Conservation (phyloP, 495 filamentous ascomycete species). For the Trichoderma reesei region DNA sequence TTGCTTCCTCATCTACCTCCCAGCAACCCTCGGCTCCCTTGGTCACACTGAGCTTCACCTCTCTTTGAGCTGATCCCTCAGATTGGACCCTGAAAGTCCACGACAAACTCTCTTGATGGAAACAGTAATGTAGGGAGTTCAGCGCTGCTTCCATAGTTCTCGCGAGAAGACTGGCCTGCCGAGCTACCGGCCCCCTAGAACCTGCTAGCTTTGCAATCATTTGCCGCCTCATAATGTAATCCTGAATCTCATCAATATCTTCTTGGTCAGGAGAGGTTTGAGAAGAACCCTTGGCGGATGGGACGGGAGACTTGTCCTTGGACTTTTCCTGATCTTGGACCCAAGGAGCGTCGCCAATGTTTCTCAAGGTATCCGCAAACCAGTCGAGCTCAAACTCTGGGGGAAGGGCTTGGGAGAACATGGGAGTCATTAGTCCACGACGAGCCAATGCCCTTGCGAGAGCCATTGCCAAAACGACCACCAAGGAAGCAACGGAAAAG, state of each 20-base stretch:
- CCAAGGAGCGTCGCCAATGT: neutral
- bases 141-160: constrained; percentile 13
- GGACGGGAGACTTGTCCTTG: too few species aligned
- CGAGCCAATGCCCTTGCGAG: constrained; percentile 36
- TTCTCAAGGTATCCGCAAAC: constrained; percentile 23
- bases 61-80: neutral
- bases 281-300: too few species aligned
- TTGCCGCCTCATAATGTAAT: constrained; percentile 7
- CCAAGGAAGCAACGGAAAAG: constrained; percentile 37
- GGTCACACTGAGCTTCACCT: neutral
- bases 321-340: neutral
- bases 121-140: constrained; percentile 3
- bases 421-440: constrained; percentile 28
- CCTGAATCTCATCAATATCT: neutral
- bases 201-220: constrained; percentile 11
- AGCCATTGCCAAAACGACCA: constrained; percentile 38
- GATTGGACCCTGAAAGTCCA: neutral
- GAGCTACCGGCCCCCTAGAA: constrained; percentile 8
- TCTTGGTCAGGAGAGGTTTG: too few species aligned
- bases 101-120: neutral
- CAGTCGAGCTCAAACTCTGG: constrained; percentile 36
- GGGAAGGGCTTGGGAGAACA: constrained; percentile 24
- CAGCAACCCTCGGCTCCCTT: constrained; percentile 1
- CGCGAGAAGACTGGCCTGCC: constrained; percentile 11
- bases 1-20: constrained; percentile 9